Conservation (phyloP, 2,329 filamentous ascomycete species). For the Fusarium sp. region DNA sequence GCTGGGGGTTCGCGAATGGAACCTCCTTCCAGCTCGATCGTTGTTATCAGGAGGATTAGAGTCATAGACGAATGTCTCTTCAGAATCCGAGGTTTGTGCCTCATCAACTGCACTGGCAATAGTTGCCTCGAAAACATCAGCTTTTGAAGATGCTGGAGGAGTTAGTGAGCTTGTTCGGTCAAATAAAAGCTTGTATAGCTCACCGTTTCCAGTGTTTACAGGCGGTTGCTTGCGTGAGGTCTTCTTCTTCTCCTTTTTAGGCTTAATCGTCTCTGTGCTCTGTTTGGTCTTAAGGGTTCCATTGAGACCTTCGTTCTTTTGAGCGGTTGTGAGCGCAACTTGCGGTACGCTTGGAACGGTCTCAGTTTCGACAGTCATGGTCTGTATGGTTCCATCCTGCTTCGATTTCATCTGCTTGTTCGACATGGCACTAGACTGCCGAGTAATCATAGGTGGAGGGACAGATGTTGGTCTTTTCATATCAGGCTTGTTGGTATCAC, state of each 20-base stretch:
- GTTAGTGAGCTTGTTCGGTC: slow-evolving; percentile 25
- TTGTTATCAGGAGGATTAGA: slow-evolving; percentile 85
- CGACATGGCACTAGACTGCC: slow-evolving; percentile 73
- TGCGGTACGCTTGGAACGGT: slow-evolving; percentile 93
- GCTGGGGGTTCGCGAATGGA: slow-evolving; percentile 95
- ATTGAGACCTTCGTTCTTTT: slow-evolving; percentile 72
- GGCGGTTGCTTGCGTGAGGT: slow-evolving; percentile 78
- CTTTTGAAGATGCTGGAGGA: slow-evolving; percentile 71
- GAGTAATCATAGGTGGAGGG: slow-evolving; percentile 68
- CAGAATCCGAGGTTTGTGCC: slow-evolving; percentile 95
- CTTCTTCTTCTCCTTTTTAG: slow-evolving; percentile 93
- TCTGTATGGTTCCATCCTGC: slow-evolving; percentile 81
- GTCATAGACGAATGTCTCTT: slow-evolving; percentile 99
- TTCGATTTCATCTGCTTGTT: slow-evolving; percentile 78
- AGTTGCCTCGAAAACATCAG: slow-evolving; percentile 97
- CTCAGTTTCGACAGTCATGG: slow-evolving; percentile 98
- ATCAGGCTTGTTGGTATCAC: slow-evolving; percentile 68
- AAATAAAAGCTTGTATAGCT: slow-evolving; percentile 39
- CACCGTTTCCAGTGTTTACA: slow-evolving; percentile 79
- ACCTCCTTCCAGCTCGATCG: slow-evolving; percentile 73
- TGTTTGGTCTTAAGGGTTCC: slow-evolving; percentile 86
- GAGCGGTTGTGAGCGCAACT: slow-evolving; percentile 75
- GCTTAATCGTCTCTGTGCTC: slow-evolving; percentile 95
- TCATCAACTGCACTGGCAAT: slow-evolving; percentile 97
- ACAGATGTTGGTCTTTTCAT: slow-evolving; percentile 59